Evolutionary conservation across 2,329 filamentous ascomycete genomes (phyloP).

Genomic region (Botrytis medusae): DNA sequence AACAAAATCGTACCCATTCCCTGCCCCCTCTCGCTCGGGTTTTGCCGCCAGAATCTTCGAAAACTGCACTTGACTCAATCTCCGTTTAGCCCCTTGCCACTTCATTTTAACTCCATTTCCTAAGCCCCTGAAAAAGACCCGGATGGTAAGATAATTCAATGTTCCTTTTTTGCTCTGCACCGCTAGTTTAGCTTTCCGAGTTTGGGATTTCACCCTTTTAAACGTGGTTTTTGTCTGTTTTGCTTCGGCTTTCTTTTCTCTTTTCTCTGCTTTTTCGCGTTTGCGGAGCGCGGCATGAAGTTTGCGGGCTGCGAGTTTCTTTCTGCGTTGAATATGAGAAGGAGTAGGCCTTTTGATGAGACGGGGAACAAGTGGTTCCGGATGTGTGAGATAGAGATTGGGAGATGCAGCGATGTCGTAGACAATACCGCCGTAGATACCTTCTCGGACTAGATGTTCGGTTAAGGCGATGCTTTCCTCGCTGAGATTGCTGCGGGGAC

Average conservation of each 20-base stretch:
- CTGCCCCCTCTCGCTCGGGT: no score
- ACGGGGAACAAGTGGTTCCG: background rate
- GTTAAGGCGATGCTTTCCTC: slow-evolving; percentile 3
- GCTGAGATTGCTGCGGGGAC: background rate
- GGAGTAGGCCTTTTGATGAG: background rate
- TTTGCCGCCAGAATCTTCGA: background rate
- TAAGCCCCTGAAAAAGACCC: background rate
- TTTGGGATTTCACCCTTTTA: background rate
- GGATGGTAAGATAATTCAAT: background rate
- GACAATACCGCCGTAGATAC: slow-evolving; percentile 9
- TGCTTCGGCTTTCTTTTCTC: background rate
- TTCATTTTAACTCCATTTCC: background rate
- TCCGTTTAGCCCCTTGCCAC: background rate
- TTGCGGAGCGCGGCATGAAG: background rate
- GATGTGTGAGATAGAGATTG: background rate
- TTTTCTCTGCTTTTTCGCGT: background rate
- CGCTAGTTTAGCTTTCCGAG: background rate
- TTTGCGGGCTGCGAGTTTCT: background rate
- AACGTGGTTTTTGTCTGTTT: background rate
- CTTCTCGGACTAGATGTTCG: slow-evolving; percentile 8
- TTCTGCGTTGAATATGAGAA: background rate
- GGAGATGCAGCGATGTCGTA: background rate
- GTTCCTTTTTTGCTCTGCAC: background rate
- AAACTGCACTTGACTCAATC: background rate
- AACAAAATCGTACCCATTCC: background rate